Base-by-base conservation (phyloP, 164 flowering plant genomes). In the Kingdonia uniflora region DNA sequence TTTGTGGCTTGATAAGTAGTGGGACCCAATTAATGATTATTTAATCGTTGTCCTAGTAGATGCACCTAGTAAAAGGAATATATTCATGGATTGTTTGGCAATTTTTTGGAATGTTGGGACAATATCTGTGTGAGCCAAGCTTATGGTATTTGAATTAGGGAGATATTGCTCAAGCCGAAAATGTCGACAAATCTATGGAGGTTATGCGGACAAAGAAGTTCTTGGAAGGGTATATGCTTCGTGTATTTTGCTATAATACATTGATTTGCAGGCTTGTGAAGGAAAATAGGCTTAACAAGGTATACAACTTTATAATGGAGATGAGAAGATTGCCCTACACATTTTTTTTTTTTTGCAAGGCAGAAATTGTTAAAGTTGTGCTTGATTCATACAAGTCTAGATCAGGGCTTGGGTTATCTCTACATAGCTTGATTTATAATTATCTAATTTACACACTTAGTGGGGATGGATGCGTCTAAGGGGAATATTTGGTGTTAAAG, bases 261-360 rank as follows among this genome's bases (percentile, higher is more conserved):
- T 64, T 91, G 74, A 66, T 91, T 40, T 65, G 23, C 54, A 67
- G 65, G 74, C 84, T 87, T 50, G 68, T 91, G 69, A 81, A 51
- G 61, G 74, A 75, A 58, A 71, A 77, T 26, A 64, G 79, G 55
- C 72, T 87, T 7, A 55, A 61, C 49, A 86, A 85, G 38, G 84
- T 81, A 5, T 75, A 19, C 58, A 87, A 87, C 66, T 61, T 91
- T 57, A 25, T 91, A 48, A 60, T 66, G 55, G 95, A 91, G 43
- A 91, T 91, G 97, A 68, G 58, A 55, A 54, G 15, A 58, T 87
- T 19, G 61, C 51, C 1, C 80, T 12, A 75, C 69, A 1, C 57
- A n/a, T n/a, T 87, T 54, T 77, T 87, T 58, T 80, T 83, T 68
- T 79, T 91, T 49, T 85, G 96, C 63, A 91, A 87, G 69, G 90